These are phyloP conservation scores for Calonectria pauciramosa DNA, from an alignment of 2,329 filamentous ascomycete genomes.

Conservation along the genomic window DNA sequence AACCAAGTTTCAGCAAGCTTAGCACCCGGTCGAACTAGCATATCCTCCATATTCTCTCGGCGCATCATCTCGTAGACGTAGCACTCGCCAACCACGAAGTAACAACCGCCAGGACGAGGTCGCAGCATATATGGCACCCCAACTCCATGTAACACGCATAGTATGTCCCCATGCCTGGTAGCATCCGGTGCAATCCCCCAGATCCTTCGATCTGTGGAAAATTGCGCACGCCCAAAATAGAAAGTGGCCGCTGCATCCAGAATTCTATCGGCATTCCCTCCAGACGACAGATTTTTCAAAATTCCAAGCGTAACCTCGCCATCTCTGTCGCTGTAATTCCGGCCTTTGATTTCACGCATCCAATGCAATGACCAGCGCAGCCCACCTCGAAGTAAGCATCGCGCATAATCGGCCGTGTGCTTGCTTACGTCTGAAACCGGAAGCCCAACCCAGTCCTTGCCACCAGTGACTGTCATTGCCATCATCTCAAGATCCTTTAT, in stretches of 20 bases:
- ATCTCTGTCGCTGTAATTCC: no score
- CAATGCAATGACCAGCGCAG: conserved; percentile 12
- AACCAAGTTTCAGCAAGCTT: not conserved
- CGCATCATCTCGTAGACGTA: conserved; percentile 5
- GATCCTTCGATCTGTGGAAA: not conserved
- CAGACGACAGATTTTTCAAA: not conserved
- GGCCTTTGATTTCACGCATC: not conserved
- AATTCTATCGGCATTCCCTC: conserved; percentile 8
- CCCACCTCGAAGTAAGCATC: conserved; percentile 13
- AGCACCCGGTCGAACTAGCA: not conserved
- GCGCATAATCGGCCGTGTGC: conserved; percentile 7
- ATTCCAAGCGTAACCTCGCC: not conserved
- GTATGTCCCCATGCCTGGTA: not conserved
- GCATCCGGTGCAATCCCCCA: conserved; percentile 14
- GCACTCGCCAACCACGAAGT: not conserved
- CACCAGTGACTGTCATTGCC: not conserved
- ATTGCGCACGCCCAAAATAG: not conserved
- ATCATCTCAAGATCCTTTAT: not conserved
- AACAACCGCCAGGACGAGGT: not conserved
- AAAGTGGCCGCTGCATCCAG: conserved; percentile 15
- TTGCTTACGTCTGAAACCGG: not conserved
- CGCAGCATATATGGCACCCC: conserved; percentile 3
- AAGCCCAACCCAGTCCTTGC: conserved; percentile 12
- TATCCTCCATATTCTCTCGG: not conserved
- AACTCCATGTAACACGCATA: not conserved